Conservation (phyloP, 1,284 basidiomycete species). For the Exsudoporus floridanus region DNA sequence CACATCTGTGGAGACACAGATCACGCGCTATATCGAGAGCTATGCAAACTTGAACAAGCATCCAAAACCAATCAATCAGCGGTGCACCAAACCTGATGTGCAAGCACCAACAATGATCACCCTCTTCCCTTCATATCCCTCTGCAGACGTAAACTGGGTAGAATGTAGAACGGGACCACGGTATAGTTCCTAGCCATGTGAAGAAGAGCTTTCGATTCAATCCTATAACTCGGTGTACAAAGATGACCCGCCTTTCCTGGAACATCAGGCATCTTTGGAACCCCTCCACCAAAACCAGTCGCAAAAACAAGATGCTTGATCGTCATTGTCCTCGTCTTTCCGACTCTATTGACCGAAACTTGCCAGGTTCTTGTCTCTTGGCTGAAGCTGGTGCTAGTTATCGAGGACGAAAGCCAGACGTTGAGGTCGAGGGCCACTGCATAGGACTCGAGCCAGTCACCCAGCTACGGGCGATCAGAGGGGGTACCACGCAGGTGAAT, state of each 20-base stretch:
- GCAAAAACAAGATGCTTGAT: constrained; percentile 41
- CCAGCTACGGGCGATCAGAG: constrained; percentile 39
- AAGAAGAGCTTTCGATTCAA: not conserved
- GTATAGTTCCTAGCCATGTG: constrained; percentile 22
- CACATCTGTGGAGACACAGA: constrained; percentile 14
- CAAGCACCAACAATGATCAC: constrained; percentile 28
- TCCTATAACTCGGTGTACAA: not conserved
- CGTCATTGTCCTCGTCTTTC: constrained; percentile 25
- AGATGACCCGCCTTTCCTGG: constrained; percentile 19
- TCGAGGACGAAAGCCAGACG: constrained; percentile 49
- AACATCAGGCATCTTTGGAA: constrained; percentile 34
- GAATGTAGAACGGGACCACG: constrained; percentile 38
- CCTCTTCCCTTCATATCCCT: constrained; percentile 31
- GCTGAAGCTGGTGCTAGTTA: constrained; percentile 38
- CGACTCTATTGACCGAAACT: constrained; percentile 29
- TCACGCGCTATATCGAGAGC: constrained; percentile 34
- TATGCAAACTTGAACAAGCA: constrained; percentile 3
- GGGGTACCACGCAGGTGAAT: not conserved
- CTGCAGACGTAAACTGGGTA: constrained; percentile 32
- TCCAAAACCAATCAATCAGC: not conserved
- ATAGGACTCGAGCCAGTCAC: constrained; percentile 59
- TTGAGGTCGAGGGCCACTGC: constrained; percentile 53
- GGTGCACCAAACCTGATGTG: constrained; percentile 27
- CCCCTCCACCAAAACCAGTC: constrained; percentile 40
- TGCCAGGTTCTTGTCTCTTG: constrained; percentile 35